phyloP scores from a whole-genome alignment of 306 rosid species.

The Hippophae tibetana region DNA sequence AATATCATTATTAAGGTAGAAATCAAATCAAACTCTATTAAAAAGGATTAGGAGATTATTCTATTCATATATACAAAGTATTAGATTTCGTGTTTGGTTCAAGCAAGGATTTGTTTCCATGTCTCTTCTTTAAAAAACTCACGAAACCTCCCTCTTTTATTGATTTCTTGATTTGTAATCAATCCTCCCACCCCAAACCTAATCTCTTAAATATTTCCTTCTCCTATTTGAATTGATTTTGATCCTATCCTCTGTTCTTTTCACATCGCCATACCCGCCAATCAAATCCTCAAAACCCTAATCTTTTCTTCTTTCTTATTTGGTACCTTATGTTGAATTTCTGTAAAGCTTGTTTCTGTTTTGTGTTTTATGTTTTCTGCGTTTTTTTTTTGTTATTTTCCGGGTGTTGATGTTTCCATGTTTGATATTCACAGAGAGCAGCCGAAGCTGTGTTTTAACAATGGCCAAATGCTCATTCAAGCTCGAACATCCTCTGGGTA shows the following conservation, averaged over 20 bases:
- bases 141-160: no score
- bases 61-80: no score
- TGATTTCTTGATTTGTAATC: no score
- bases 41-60: no score
- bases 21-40: no score
- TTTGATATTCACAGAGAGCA: conserved; percentile 37
- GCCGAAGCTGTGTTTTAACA: conserved; percentile 23
- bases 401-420: conserved; percentile 28
- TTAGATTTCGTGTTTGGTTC: no score
- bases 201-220: background rate
- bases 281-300: background rate
- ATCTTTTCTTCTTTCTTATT: conserved; percentile 9
- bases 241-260: conserved; percentile 7
- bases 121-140: no score
- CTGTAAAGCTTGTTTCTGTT: background rate
- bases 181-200: no score
- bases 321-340: conserved; percentile 19
- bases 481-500: conserved; percentile 70
- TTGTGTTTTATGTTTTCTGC: background rate
- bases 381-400: background rate
- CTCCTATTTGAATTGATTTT: conserved; percentile 2
- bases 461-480: conserved; percentile 77
- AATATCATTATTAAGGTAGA: no score
- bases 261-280: conserved; percentile 1
- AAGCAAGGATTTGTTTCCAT: no score